Evolutionary conservation across 371 early-diverging fungal species (phyloP).

Genomic region (Saksenaea vasiformis): DNA sequence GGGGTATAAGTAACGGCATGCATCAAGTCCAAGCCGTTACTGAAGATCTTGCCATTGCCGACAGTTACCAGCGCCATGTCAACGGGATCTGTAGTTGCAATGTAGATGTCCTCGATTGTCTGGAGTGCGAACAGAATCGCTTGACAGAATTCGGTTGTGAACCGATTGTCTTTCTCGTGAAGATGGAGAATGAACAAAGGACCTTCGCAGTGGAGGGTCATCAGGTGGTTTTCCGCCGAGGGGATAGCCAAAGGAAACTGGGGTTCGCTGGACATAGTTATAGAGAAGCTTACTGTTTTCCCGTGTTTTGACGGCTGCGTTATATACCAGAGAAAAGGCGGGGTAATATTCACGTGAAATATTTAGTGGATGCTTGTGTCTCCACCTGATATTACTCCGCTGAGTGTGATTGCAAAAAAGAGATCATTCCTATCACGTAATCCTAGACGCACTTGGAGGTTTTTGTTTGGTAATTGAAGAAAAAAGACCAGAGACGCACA

Average conservation of each 20-base stretch:
- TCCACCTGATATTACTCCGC: not conserved
- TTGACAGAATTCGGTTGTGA: constrained; percentile 60
- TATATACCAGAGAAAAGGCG: not conserved
- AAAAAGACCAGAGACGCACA: no score
- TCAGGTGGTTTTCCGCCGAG: constrained; percentile 34
- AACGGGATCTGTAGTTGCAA: constrained; percentile 36
- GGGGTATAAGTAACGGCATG: constrained; percentile 41
- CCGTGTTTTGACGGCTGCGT: not conserved
- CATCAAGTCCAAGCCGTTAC: constrained; percentile 76
- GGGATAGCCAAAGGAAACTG: constrained; percentile 42
- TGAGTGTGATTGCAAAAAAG: not conserved
- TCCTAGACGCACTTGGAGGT: no score
- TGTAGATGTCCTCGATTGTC: constrained; percentile 53
- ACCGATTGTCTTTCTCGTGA: constrained; percentile 70
- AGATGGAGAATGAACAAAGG: constrained; percentile 62
- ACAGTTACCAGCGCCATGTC: constrained; percentile 65
- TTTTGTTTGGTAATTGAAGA: no score
- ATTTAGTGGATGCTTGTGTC: not conserved
- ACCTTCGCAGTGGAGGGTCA: constrained; percentile 57
- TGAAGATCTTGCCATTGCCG: constrained; percentile 71
- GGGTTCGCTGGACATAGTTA: not conserved
- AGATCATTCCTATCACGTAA: not conserved
- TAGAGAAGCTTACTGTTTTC: not conserved
- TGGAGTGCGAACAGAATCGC: constrained; percentile 64
- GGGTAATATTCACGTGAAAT: not conserved